Conservation (phyloP, 192 early-diverging fungal genomes). For the Linnemannia hyalina region DNA sequence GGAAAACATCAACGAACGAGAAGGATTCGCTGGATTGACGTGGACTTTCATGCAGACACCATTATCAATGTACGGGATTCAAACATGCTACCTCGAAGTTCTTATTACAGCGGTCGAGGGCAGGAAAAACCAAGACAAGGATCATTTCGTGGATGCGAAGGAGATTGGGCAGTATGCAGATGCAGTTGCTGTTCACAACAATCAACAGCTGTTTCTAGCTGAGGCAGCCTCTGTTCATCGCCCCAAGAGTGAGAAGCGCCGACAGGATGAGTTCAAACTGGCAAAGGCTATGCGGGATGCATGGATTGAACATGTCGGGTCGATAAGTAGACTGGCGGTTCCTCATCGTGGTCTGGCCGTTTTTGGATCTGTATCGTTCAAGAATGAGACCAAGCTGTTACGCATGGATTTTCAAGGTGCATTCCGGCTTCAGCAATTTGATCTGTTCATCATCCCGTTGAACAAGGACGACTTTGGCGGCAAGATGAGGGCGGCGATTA, state of each 20-base stretch:
- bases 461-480: conserved; percentile 20
- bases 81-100: neutral
- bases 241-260: conserved; percentile 12
- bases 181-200: conserved; percentile 13
- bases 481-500: conserved; percentile 27
- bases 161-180: conserved; percentile 5
- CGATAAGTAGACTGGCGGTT: neutral
- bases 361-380: conserved; percentile 21
- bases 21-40: conserved; percentile 9
- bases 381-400: conserved; percentile 29
- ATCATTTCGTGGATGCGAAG: neutral
- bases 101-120: neutral
- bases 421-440: conserved; percentile 26
- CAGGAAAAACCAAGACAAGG: conserved; percentile 15
- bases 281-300: conserved; percentile 14
- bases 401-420: conserved; percentile 28
- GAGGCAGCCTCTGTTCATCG: neutral
- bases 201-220: conserved; percentile 12
- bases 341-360: conserved; percentile 20
- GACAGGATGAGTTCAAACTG: conserved; percentile 18
- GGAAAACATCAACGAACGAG: conserved; percentile 12
- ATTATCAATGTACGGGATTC: conserved; percentile 1
- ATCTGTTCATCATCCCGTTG: conserved; percentile 26
- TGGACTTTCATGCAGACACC: conserved; percentile 12
- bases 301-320: conserved; percentile 22